Percentiles rank a stretch among this genome's conserved stretches.
phyloP scores from a whole-genome alignment of 2,329 filamentous ascomycete genomes.

The Apiospora aurea region DNA sequence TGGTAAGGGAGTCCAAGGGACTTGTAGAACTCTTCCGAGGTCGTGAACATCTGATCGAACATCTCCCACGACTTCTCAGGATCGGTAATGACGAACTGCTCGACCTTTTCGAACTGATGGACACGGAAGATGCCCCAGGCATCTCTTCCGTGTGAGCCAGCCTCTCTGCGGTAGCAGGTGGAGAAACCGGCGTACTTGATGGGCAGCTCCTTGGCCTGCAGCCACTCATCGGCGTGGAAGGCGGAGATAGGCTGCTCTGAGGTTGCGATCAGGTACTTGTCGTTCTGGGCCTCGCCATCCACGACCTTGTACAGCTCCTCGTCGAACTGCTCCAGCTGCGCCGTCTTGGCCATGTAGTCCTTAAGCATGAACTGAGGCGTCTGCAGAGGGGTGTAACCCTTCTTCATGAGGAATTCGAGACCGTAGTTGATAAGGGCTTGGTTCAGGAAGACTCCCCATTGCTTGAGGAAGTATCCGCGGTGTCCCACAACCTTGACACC shows the following conservation, averaged over 20 bases:
- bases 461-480: conserved; percentile 89
- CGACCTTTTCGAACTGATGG: conserved; percentile 93
- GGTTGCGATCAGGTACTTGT: conserved; percentile 83
- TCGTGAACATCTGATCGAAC: conserved; percentile 91
- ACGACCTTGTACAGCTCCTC: conserved; percentile 98
- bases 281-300: conserved; percentile 72
- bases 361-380: conserved; percentile 94
- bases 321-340: conserved; percentile 95
- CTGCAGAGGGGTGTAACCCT: conserved; percentile 83
- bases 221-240: conserved; percentile 93
- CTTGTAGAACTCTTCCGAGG: conserved; percentile 95
- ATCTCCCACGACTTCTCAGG: conserved; percentile 92
- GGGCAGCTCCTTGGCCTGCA: conserved; percentile 82
- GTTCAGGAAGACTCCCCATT: conserved; percentile 90
- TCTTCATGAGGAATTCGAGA: conserved; percentile 82
- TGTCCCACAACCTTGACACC: conserved; percentile 95
- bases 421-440: conserved; percentile 96
- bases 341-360: conserved; percentile 97
- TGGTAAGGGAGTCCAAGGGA: conserved; percentile 88
- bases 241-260: conserved; percentile 95
- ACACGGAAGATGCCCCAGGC: conserved; percentile 99
- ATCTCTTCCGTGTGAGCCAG: conserved; percentile 88
- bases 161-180: conserved; percentile 95
- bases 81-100: conserved; percentile 65
- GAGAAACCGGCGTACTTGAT: conserved; percentile 93